Evolutionary conservation across 176 grass and related monocot genomes (phyloP), one percentile per base, ranked within the genome.

Genomic region (Avena insularis): DNA sequence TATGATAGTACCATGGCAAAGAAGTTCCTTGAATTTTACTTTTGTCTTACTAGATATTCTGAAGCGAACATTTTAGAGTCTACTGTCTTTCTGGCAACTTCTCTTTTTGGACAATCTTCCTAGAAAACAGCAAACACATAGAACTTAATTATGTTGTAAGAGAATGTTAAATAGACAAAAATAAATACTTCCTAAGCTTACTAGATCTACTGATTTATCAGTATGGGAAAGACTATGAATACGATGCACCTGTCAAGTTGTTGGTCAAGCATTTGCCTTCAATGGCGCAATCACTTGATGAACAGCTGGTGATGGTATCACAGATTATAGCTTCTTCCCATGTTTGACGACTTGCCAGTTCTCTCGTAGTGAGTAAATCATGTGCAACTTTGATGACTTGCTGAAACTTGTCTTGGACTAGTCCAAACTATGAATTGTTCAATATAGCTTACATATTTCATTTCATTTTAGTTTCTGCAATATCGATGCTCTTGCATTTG

Each of bases 191-290:
- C 25, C 11, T 77, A 36, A 58, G 54, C 78, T 82, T 72, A 78
- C 74, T 57, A 23, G 4, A 81, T 27, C 59, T 72, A 60, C 23
- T 82, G 65, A 56, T 85, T 13, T 91, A 50, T 75, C 89, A 98
- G 97, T 98, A 96, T 89, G 97, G 97, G 46, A 94, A 98, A 81
- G 94, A 96, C 75, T 98, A 98, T 25, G 97, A 96, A 74, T 98
- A 90, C 87, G 92, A 98, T 93, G 97, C 97, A 69, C 94, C 97
- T 83, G 97, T 96, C 58, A 98, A 96, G 88, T 83, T 98, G 97
- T 90, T 98, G 85, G 94, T 96, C 63, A 98, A 96, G 73, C 92
- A 96, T 86, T 87, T 98, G 46, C 97, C 94, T 90, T n/a, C 92
- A 58, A 98, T 98, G 97, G 90, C 90, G 12, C 82, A 96, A 77